These are phyloP conservation scores for Lasiodiplodia sp. DNA, from an alignment of 2,329 filamentous ascomycete species.

Conservation along the genomic window DNA sequence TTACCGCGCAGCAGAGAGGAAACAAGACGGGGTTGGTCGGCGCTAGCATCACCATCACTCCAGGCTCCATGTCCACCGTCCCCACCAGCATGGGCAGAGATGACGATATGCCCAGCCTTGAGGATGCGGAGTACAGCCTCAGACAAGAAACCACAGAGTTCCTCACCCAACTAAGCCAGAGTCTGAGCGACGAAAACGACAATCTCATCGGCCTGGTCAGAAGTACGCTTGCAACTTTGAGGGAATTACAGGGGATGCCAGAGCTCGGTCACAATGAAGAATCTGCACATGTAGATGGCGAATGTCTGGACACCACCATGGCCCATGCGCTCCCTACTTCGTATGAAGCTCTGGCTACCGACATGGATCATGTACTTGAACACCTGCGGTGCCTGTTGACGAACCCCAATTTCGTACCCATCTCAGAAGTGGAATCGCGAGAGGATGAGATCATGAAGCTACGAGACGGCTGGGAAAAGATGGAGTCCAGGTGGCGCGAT, in stretches of 20 bases:
- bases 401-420: slow-evolving; percentile 93
- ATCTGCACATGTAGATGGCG: slow-evolving; percentile 43
- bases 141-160: slow-evolving; percentile 91
- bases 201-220: slow-evolving; percentile 75
- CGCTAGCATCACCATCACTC: slow-evolving; percentile 57
- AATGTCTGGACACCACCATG: slow-evolving; percentile 40
- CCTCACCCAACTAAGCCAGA: slow-evolving; percentile 81
- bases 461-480: slow-evolving; percentile 87
- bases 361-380: slow-evolving; percentile 79
- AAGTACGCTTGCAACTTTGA: slow-evolving; percentile 74
- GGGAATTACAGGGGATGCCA: slow-evolving; percentile 66
- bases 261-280: slow-evolving; percentile 39
- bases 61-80: slow-evolving; percentile 40
- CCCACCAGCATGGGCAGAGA: slow-evolving; percentile 57
- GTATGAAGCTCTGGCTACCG: slow-evolving; percentile 72
- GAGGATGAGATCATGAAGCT: slow-evolving; percentile 89
- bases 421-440: slow-evolving; percentile 91
- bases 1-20: slow-evolving; percentile 68
- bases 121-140: slow-evolving; percentile 70
- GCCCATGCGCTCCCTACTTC: slow-evolving; percentile 61
- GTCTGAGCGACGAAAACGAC: slow-evolving; percentile 91
- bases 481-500: slow-evolving; percentile 90
- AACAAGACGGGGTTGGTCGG: slow-evolving; percentile 55
- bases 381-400: slow-evolving; percentile 86
- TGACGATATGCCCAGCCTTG: slow-evolving; percentile 58